These are phyloP conservation scores for Diaporthe destruens DNA, from an alignment of 2,329 filamentous ascomycete genomes.

Conservation along the genomic window DNA sequence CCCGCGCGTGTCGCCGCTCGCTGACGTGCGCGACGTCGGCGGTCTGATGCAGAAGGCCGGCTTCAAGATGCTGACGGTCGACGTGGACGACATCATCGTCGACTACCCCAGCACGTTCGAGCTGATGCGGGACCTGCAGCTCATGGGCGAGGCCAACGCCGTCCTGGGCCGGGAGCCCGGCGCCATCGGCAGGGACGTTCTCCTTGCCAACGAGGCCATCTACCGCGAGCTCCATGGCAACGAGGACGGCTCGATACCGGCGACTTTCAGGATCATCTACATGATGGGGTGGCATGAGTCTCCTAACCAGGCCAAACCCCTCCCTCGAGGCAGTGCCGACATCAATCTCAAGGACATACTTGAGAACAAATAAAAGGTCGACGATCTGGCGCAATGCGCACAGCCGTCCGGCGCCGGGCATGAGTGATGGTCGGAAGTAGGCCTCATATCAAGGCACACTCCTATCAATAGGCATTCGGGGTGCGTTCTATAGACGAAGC, in stretches of 20 bases:
- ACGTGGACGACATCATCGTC: slow-evolving; percentile 96
- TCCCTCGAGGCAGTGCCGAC: slow-evolving; percentile 86
- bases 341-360: slow-evolving; percentile 88
- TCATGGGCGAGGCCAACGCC: slow-evolving; percentile 96
- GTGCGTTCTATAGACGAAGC: neutral
- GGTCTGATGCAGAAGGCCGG: slow-evolving; percentile 87
- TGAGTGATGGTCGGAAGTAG: neutral
- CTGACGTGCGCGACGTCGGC: slow-evolving; percentile 91
- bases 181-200: slow-evolving; percentile 81
- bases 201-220: slow-evolving; percentile 89
- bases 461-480: too few relatives aligned
- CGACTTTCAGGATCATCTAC: slow-evolving; percentile 94
- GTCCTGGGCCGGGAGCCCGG: slow-evolving; percentile 87
- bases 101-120: slow-evolving; percentile 92
- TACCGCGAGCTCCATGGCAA: slow-evolving; percentile 91
- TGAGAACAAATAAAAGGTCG: slow-evolving; percentile 56
- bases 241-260: slow-evolving; percentile 80
- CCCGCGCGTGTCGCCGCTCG: slow-evolving; percentile 90
- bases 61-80: slow-evolving; percentile 96
- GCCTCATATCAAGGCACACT: neutral
- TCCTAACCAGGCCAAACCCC: slow-evolving; percentile 80
- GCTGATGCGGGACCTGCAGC: slow-evolving; percentile 92
- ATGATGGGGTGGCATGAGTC: slow-evolving; percentile 99
- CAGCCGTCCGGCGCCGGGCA: neutral
- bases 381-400: neutral